Percentiles rank a stretch among this genome's conserved stretches.
Conservation (phyloP, 768 basidiomycete species). For the Boletus huronensis region DNA sequence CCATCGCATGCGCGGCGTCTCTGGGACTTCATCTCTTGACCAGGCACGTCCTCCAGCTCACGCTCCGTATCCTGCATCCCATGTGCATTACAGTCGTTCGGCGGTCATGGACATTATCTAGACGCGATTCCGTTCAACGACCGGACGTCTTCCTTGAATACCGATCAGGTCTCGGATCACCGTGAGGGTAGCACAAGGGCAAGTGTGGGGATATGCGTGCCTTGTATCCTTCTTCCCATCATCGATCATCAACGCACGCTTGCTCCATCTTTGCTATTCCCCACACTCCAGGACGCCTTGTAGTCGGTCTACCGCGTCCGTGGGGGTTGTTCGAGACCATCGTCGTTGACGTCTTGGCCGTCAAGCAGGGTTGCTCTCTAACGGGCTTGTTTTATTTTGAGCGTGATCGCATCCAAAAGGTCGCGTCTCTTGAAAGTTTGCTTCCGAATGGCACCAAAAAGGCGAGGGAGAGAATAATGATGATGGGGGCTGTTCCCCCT, state of each 20-base stretch:
- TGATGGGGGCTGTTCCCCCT: background rate
- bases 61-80: background rate
- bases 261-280: background rate
- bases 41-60: background rate
- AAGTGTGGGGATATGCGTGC: background rate
- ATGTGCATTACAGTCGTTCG: background rate
- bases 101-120: background rate
- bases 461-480: background rate
- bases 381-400: slow-evolving; percentile 6
- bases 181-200: background rate
- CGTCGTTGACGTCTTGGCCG: slow-evolving; percentile 5
- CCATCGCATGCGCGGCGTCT: too few species aligned
- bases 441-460: background rate
- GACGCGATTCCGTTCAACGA: slow-evolving; percentile 7
- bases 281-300: slow-evolving; percentile 13
- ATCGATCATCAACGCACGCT: background rate
- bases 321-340: slow-evolving; percentile 2
- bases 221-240: background rate
- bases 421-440: too few species aligned
- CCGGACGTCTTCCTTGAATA: slow-evolving; percentile 46
- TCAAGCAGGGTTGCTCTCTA: slow-evolving; percentile 20
- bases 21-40: too few species aligned
- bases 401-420: background rate
- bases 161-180: slow-evolving; percentile 40
- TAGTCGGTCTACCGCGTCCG: slow-evolving; percentile 12